Base-by-base conservation (phyloP, 164 flowering plant genomes). In the Tetracentron sinense region DNA sequence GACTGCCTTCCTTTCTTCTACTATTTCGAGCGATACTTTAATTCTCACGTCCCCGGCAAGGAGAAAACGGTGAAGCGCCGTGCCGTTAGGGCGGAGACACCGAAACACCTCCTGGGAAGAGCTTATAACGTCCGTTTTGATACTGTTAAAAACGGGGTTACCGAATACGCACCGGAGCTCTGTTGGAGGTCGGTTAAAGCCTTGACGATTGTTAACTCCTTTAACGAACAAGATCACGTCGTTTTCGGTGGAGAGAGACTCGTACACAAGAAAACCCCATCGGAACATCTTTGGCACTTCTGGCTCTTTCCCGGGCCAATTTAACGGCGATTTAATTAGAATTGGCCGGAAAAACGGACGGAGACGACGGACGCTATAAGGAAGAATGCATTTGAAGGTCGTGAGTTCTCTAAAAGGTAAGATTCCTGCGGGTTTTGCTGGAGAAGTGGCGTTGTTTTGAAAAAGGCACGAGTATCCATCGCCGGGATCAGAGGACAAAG, bases 81-180 rank as follows among this genome's bases (percentile, higher is more conserved):
- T 61, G 42, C 29, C 15, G 27, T 69, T 61, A 6, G 90, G 93
- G 20, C 74, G 89, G 5, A 5, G 42, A 51, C 96, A 92, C 4
- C 96, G 77, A 79, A 92, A 90, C 0, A 92, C 98, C 61, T 90
- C 98, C 54, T 88, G 96, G 2, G 63, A 35, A 17, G 96, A 88
- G 79, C 68, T 70, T 3, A 80, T 81, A 23, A 92, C 93, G 55
- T 80, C 35, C 7, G 95, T 90, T 60, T 20, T 74, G 4, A 77
- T 75, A 67, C 67, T 62, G 68, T n/a, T 48, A 23, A 0, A 11
- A 1, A 8, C 62, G 59, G 51, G 75, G 56, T 67, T 53, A 3
- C 63, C 68, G 62, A 94, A 94, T 2, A 86, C 77, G 79, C 98
- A 90, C 2, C 47, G 58, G 51, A 90, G 78, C 11, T 85, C 79